Conservation (phyloP, 2,329 filamentous ascomycete species). For the Alternaria conjuncta region DNA sequence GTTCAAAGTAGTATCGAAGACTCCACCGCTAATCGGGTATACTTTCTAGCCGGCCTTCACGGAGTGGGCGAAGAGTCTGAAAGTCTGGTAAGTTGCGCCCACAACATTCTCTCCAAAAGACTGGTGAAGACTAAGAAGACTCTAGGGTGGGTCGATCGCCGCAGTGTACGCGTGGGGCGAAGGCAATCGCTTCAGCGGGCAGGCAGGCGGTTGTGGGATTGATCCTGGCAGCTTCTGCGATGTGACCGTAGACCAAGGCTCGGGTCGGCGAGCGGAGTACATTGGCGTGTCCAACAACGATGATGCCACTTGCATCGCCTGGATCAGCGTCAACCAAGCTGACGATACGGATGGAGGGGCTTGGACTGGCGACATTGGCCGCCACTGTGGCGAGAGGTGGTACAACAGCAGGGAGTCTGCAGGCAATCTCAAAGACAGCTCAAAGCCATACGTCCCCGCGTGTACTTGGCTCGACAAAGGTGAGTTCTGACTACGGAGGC, state of each 20-base stretch:
- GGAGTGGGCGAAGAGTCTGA: background rate
- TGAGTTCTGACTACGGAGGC: no score
- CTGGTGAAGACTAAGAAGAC: background rate
- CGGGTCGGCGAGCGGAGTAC: background rate
- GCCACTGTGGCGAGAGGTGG: constrained; percentile 13
- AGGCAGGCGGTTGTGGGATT: background rate
- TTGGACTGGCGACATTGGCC: constrained; percentile 18
- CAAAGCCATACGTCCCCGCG: constrained; percentile 5
- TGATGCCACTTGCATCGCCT: constrained; percentile 9
- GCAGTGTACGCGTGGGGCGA: background rate
- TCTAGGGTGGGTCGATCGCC: background rate
- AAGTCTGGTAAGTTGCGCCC: background rate
- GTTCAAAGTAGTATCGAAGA: background rate
- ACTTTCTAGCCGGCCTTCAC: background rate
- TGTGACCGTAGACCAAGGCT: background rate
- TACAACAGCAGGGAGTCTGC: constrained; percentile 5
- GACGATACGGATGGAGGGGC: constrained; percentile 9
- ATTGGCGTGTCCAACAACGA: background rate
- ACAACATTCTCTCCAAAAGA: background rate
- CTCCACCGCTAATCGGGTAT: background rate
- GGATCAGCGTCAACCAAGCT: constrained; percentile 10
- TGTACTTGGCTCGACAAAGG: constrained; percentile 19
- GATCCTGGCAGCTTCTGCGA: background rate
- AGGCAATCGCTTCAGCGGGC: background rate
- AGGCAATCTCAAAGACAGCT: background rate